These are phyloP conservation scores for Yarrowia hollandica DNA, from an alignment of 805 yeast species.

Conservation along the genomic window DNA sequence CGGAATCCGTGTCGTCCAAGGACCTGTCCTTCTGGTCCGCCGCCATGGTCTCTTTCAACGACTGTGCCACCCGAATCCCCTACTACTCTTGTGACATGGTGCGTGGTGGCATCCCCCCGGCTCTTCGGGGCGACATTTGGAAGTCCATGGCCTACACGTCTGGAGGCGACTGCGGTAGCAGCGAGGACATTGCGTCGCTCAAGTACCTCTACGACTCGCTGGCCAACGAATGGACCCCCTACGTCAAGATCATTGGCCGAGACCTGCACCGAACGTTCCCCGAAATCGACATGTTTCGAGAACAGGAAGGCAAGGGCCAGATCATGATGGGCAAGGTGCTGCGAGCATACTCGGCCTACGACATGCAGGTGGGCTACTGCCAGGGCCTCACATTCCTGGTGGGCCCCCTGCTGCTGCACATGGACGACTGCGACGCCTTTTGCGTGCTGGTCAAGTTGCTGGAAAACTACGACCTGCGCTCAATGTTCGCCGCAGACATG, in stretches of 20 bases:
- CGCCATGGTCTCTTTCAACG: constrained; percentile 40
- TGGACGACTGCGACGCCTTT: constrained; percentile 48
- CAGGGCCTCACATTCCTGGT: constrained; percentile 66
- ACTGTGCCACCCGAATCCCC: constrained; percentile 39
- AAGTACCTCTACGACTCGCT: constrained; percentile 43
- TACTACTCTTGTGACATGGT: constrained; percentile 39
- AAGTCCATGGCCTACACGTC: constrained; percentile 36
- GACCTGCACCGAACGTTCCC: constrained; percentile 66
- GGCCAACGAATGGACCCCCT: constrained; percentile 47
- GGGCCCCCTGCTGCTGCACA: constrained; percentile 55
- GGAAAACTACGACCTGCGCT: constrained; percentile 58
- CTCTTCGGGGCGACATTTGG: constrained; percentile 43
- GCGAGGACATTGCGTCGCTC: constrained; percentile 31
- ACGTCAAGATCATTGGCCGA: constrained; percentile 50
- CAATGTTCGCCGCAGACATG: constrained; percentile 56
- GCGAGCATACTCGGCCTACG: constrained; percentile 64
- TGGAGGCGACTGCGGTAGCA: constrained; percentile 19
- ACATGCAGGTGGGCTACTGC: constrained; percentile 66
- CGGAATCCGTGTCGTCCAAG: not conserved
- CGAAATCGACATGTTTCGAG: constrained; percentile 49
- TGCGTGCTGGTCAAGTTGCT: constrained; percentile 55
- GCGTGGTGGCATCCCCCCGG: constrained; percentile 41
- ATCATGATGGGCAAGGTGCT: constrained; percentile 53
- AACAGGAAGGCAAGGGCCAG: constrained; percentile 47
- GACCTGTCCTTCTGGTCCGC: constrained; percentile 44